Base-by-base conservation (phyloP, 495 filamentous ascomycete species). In the Talaromyces liani region DNA sequence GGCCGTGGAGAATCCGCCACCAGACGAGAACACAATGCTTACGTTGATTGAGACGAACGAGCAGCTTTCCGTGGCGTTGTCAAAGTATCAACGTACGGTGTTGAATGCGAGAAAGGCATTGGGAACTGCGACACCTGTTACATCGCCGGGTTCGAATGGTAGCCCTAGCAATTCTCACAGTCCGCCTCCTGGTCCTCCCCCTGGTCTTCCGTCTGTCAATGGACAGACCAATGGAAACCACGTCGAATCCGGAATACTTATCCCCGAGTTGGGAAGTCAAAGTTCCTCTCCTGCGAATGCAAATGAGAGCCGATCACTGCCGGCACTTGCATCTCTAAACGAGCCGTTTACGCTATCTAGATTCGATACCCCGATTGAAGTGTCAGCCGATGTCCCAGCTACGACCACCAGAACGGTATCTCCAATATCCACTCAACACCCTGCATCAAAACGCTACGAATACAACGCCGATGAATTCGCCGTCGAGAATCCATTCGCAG, bases 11-110 rank as follows among this genome's bases (percentile, higher is more conserved):
- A 82, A 88, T 67, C 93, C 93, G 0, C 67, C 85, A 1, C 92
- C 92, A 3, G 94, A 99, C 69, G 92, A 93, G 70, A 89, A 96
- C 68, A 98, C 94, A 1, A 85, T 99, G 73, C 84, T 92, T 64
- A 93, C 87, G 20, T 76, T 99, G 55, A 96, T 99, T 71, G 93
- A 98, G 74, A 93, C 92, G 41, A 96, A 95, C 70, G 95, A 98
- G 68, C 87, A 91, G 69, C 79, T 98, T 20, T 86, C 87, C 25
- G 83, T 88, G 18, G 86, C 92, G 0, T 75, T 92, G 7, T 92
- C 84, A 61, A 86, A 90, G 60, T 89, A 97, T 75, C 90, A 92
- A 69, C 86, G 89, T 25, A 88, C 91, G 16, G 77, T 96, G 64
- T 81, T 96, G 16, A 81, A 87, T 66, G 93, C 93, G 1, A 82